Base-by-base conservation (phyloP, 129 eudicot genomes). In the Artemisia tridentata region DNA sequence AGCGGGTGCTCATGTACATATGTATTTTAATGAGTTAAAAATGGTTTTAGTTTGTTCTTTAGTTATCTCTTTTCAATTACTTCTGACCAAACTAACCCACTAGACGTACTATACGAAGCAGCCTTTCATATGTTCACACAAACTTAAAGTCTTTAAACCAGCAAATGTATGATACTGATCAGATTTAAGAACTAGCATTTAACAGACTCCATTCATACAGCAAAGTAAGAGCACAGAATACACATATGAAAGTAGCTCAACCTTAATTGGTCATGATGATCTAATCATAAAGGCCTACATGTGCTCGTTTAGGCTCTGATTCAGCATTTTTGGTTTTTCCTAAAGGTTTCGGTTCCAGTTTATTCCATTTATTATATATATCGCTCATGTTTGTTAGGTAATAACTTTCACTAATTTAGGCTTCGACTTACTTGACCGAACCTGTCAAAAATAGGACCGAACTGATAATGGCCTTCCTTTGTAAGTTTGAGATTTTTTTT, bases 1-100 rank as follows among this genome's bases (percentile, higher is more conserved):
- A 51, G 20, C 1, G 10, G 51, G 25, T 54, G 56, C 29, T 65
- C 11, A 7, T 69, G 80, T 69, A 77, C 56, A 69, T 77, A 69
- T 50, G 25, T 55, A 34, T 11, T 47, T 50, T 52, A 4, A 16
- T 49, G 23, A 31, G 69, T 68, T 12, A 38, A 60, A 29, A 76
- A 3, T 61, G 57, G 48, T 8, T 61, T 59, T n/a, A 50, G 64
- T 20, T 50, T 1, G 48, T 61, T 51, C 48, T 76, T 49, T 49
- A 38, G 59, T 59, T 27, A 50, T 13, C 63, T 16, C 15, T 18
- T 1, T 3, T 15, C 14, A 0, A 4, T 45, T 9, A 12, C n/a
- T 31, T 45, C 11, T 11, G 13, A 70, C 8, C 12, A 23, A 17
- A 12, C 14, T 45, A 65, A 11, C 45, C 3, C 25, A 64, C 17